Percentiles rank a stretch among this genome's conserved stretches.
Conservation (phyloP, 257 asterid species). For the Sherardia arvensis region DNA sequence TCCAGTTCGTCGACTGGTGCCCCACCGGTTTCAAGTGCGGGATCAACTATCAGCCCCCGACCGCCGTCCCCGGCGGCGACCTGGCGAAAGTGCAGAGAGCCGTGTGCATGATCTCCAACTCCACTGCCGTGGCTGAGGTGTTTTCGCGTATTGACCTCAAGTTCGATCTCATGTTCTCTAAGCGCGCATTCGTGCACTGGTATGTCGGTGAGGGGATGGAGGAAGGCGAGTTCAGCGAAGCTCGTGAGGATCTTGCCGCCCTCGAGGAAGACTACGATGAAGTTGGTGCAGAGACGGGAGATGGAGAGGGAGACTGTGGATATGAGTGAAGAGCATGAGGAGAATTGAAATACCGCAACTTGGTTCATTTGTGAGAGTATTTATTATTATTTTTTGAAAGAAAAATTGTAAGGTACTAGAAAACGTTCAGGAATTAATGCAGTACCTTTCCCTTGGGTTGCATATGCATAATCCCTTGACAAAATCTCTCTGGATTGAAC, state of each 20-base stretch:
- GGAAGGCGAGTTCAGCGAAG: conserved; percentile 27
- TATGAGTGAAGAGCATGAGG: conserved; percentile 11
- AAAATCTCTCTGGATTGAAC: conserved; percentile 18
- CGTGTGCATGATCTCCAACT: conserved; percentile 21
- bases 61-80: conserved; percentile 24
- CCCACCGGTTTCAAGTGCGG: conserved; percentile 24
- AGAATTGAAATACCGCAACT: background rate
- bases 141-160: conserved; percentile 17
- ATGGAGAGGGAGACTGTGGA: conserved; percentile 14
- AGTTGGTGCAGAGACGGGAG: conserved; percentile 17
- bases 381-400: too few species aligned
- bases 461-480: conserved; percentile 5
- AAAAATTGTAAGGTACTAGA: too few species aligned
- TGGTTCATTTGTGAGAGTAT: background rate
- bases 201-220: conserved; percentile 26
- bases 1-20: conserved; percentile 24
- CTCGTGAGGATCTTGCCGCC: conserved; percentile 22
- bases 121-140: conserved; percentile 21
- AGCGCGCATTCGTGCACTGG: conserved; percentile 26
- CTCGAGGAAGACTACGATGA: conserved; percentile 22
- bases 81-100: conserved; percentile 24
- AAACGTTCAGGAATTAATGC: too few species aligned
- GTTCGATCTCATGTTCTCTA: conserved; percentile 19
- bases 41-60: conserved; percentile 22
- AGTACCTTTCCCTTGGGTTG: conserved; percentile 2